phyloP scores from a whole-genome alignment of 2,329 filamentous ascomycete genomes.

The Didymella lethalis region DNA sequence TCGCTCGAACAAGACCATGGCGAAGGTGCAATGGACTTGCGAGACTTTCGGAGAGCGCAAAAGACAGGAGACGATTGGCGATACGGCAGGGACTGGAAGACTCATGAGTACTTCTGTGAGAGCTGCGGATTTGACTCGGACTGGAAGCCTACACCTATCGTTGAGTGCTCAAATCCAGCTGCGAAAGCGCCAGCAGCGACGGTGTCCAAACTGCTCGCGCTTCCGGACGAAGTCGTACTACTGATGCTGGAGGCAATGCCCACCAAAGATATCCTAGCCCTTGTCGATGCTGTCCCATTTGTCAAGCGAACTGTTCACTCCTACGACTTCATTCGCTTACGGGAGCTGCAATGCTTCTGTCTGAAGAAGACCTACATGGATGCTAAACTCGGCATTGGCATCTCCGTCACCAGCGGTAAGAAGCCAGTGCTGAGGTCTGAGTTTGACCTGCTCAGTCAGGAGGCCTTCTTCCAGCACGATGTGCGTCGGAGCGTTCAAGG shows the following conservation, averaged over 20 bases:
- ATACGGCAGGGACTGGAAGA: background rate
- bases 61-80: background rate
- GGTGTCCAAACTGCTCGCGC: slow-evolving; percentile 31
- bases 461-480: slow-evolving; percentile 50
- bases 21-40: slow-evolving; percentile 37
- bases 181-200: background rate
- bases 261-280: slow-evolving; percentile 47
- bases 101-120: slow-evolving; percentile 2
- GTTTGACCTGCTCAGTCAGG: slow-evolving; percentile 59
- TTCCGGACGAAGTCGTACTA: slow-evolving; percentile 56
- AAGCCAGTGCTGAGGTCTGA: slow-evolving; percentile 54
- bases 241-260: slow-evolving; percentile 31
- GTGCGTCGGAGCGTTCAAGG: slow-evolving; percentile 56
- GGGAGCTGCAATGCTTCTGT: slow-evolving; percentile 59
- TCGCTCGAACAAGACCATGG: slow-evolving; percentile 54
- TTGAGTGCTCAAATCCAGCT: background rate
- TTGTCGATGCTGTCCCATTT: slow-evolving; percentile 51
- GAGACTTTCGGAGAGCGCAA: slow-evolving; percentile 9
- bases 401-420: slow-evolving; percentile 35
- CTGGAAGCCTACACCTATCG: background rate
- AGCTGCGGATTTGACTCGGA: slow-evolving; percentile 2
- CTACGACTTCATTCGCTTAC: slow-evolving; percentile 51
- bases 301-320: slow-evolving; percentile 47
- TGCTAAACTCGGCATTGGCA: slow-evolving; percentile 56
- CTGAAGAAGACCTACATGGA: slow-evolving; percentile 54